Evolutionary conservation across 305 asterid species (phyloP), one percentile per base, ranked within the genome.

Genomic region (Ruellia speciosa): DNA sequence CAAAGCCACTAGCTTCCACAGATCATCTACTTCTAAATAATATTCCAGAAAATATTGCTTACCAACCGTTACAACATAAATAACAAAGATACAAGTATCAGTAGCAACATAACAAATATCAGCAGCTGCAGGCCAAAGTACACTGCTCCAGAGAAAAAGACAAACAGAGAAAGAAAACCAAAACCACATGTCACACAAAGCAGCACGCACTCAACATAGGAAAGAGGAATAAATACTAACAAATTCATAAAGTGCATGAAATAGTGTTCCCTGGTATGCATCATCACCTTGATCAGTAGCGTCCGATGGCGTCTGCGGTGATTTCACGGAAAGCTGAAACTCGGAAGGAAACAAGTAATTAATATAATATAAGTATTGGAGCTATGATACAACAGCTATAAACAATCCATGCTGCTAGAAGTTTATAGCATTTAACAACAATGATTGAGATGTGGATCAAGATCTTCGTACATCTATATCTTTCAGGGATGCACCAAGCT

Each of bases 401-500:
- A 52, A 4, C n/a, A 15, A 52, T 5, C 14, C 4, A 18, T 19
- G 14, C n/a, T 24, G 2, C 53, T 49, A n/a, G 2, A 0, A 49
- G 53, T n/a, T 16, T 49, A 49, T 51, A 18, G 19, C 2, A 14
- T 6, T 51, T 5, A 12, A 14, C 13, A 14, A 6, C 5, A n/a
- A n/a, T 14, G 2, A 18, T 2, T 16, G 48, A 13, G 48, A 31
- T n/a, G n/a, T n/a, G n/a, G n/a, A n/a, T n/a, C n/a, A n/a, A n/a
- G n/a, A n/a, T n/a, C 8, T 16, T 68, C 95, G 57, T 89, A 93
- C 99, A 74, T 86, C 85, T 75, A 93, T 83, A 66, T 89, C 95
- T 63, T 87, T 83, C 67, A 93, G 77, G 64, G 99, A 86, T 51
- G 88, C 46, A 66, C 96, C 99, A 78, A 93, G 96, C 78, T 93